A percentile compares a stretch with the other conserved stretches of the same genome.
Conservation (phyloP, 257 asterid species). For the Scutellaria galericulata region DNA sequence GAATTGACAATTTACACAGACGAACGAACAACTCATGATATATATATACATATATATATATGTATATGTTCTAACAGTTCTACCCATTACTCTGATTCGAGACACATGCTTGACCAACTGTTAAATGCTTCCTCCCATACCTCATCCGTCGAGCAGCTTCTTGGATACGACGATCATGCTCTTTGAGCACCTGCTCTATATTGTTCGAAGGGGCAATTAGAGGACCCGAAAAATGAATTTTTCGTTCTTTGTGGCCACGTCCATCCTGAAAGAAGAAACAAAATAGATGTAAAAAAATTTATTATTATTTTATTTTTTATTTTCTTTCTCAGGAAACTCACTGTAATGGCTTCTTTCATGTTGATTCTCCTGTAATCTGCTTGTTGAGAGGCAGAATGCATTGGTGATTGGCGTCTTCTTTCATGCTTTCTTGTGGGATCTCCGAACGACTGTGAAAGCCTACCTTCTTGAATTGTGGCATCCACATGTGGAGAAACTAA, state of each 20-base stretch:
- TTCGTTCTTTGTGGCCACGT: slow-evolving; percentile 49
- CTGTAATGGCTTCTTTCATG: slow-evolving; percentile 51
- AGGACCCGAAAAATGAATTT: slow-evolving; percentile 79
- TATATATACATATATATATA: slow-evolving; percentile 5
- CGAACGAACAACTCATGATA: slow-evolving; percentile 6
- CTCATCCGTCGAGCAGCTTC: slow-evolving; percentile 79
- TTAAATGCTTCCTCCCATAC: slow-evolving; percentile 46
- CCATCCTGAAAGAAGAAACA: slow-evolving; percentile 39
- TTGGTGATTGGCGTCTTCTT: slow-evolving; percentile 40
- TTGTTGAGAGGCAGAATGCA: slow-evolving; percentile 47
- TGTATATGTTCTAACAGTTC: slow-evolving; percentile 12
- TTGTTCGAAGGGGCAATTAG: slow-evolving; percentile 63
- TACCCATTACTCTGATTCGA: slow-evolving; percentile 32
- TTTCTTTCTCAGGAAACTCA: slow-evolving; percentile 17
- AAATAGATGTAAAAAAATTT: too few species aligned
- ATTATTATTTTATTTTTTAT: neutral
- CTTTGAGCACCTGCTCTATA: slow-evolving; percentile 85
- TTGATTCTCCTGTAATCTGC: slow-evolving; percentile 49
- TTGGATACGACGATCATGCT: slow-evolving; percentile 82
- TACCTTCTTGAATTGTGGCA: slow-evolving; percentile 42
- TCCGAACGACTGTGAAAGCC: slow-evolving; percentile 50
- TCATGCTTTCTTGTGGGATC: slow-evolving; percentile 53
- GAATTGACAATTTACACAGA: slow-evolving; percentile 29
- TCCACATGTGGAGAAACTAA: slow-evolving; percentile 39
- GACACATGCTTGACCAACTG: slow-evolving; percentile 35